A percentile compares a stretch with the other conserved stretches of the same genome.
These are phyloP conservation scores for Tripidium arundinaceum DNA, from an alignment of 202 grass and related monocot genomes.

Conservation along the genomic window DNA sequence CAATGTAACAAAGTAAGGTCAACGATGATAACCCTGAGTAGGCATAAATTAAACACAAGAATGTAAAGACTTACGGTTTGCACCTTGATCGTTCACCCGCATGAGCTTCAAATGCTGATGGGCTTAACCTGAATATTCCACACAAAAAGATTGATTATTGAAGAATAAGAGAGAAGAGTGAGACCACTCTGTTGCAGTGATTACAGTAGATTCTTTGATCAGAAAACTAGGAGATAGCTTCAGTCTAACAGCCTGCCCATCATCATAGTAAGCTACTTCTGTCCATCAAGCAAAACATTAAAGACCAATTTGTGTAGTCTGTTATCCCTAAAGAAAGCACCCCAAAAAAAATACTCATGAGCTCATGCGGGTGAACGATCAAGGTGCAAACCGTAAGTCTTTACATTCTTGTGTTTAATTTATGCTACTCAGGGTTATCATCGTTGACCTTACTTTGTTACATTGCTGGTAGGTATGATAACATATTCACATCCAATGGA, in stretches of 20 bases:
- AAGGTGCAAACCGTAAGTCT: constrained; percentile 88
- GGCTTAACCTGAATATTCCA: constrained; percentile 77
- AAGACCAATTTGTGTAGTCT: constrained; percentile 97
- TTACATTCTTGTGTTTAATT: constrained; percentile 10
- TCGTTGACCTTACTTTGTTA: constrained; percentile 16
- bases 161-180: constrained; percentile 15
- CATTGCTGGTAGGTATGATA: constrained; percentile 69
- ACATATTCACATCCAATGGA: constrained; percentile 97
- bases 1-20: constrained; percentile 22
- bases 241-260: constrained; percentile 73
- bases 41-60: constrained; percentile 20
- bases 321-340: constrained; percentile 48
- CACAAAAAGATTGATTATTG: constrained; percentile 29
- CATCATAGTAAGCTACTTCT: constrained; percentile 94
- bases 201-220: constrained; percentile 93
- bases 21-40: background rate
- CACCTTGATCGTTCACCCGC: constrained; percentile 77
- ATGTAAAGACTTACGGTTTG: constrained; percentile 69
- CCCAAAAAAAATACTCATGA: constrained; percentile 27
- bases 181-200: constrained; percentile 84
- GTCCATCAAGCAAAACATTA: constrained; percentile 97
- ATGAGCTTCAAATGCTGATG: constrained; percentile 95
- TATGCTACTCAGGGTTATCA: background rate
- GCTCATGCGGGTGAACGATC: constrained; percentile 55
- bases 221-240: constrained; percentile 7